These are phyloP conservation scores for Arthrobotrys pseudoclavata DNA, from an alignment of 2,329 filamentous ascomycete species.

Conservation along the genomic window DNA sequence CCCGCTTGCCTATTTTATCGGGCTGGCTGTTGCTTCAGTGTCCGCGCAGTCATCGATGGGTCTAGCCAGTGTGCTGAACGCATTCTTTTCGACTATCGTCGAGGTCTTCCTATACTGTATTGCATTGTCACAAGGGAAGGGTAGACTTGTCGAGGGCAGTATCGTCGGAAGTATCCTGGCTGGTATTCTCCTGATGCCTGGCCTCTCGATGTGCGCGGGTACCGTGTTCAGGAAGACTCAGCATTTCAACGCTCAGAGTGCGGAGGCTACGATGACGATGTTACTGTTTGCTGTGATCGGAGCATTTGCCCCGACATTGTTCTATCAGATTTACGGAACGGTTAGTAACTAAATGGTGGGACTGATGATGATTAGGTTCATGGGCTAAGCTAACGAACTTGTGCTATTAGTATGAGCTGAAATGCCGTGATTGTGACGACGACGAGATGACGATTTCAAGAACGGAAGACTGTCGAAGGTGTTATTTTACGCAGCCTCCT, in stretches of 20 bases:
- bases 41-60: slow-evolving; percentile 99
- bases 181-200: slow-evolving; percentile 92
- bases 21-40: slow-evolving; percentile 97
- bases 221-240: slow-evolving; percentile 98
- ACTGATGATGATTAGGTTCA: slow-evolving; percentile 9
- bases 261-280: slow-evolving; percentile 93
- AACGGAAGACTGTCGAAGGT: slow-evolving; percentile 82
- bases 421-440: slow-evolving; percentile 76
- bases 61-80: slow-evolving; percentile 94
- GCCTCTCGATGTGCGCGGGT: slow-evolving; percentile 98
- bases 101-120: slow-evolving; percentile 98
- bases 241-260: slow-evolving; percentile 95
- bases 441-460: slow-evolving; percentile 66
- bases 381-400: slow-evolving; percentile 65
- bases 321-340: slow-evolving; percentile 98
- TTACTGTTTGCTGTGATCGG: slow-evolving; percentile 94
- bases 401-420: slow-evolving; percentile 80
- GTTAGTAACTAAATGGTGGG: slow-evolving; percentile 68
- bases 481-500: slow-evolving; percentile 91
- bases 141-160: slow-evolving; percentile 92
- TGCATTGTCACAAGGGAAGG: slow-evolving; percentile 91
- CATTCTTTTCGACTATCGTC: slow-evolving; percentile 96
- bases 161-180: slow-evolving; percentile 98
- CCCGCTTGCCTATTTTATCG: slow-evolving; percentile 96
- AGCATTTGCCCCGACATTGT: slow-evolving; percentile 93